Evolutionary conservation across 352 stramenopile species (phyloP), one percentile per base, ranked within the genome.

Genomic region (Phytopythium sindhum): DNA sequence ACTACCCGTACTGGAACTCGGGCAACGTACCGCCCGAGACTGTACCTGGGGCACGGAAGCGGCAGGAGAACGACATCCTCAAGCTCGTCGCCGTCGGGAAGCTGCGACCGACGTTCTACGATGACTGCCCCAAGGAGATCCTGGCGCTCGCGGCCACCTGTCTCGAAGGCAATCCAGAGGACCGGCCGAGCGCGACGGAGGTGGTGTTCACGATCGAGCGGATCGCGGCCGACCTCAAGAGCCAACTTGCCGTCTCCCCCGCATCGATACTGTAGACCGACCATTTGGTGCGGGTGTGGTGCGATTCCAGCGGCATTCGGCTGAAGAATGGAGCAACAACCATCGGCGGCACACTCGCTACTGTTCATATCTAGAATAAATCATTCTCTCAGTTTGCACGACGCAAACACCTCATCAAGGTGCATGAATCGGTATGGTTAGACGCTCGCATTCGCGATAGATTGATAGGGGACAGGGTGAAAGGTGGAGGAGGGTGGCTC

Each of bases 81-180:
- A 66, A 77, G 53, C 68, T 74, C 48, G 72, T 81, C 31, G 74
- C 76, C 2, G 31, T 70, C 31, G 74, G 76, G 26, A 60, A 63
- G 9, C 50, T 85, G 51, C 76, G 73, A 2, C 74, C 77, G 21
- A 81, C 73, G n/a, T 84, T 86, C 31, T 78, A 79, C 61, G 78
- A 81, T 4, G 73, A 81, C 11, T 86, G 77, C 47, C 77, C 77
- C 8, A 63, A 72, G 19, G 67, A 58, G 45, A 70, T 86, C 14
- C 29, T 86, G 8, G 64, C 73, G 19, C 26, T 86, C 54, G 77
- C 77, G 41, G 70, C 76, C 29, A 69, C 47, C 10, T 86, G 77
- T 53, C 68, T 86, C 45, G 72, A 83, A 65, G 73, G 73, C 8
- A 66, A 74, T 39, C 74, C 74, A 51, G 73, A 74, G 45, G 72